phyloP scores from a whole-genome alignment of 1,284 basidiomycete species.

The Melampsora medusae region DNA sequence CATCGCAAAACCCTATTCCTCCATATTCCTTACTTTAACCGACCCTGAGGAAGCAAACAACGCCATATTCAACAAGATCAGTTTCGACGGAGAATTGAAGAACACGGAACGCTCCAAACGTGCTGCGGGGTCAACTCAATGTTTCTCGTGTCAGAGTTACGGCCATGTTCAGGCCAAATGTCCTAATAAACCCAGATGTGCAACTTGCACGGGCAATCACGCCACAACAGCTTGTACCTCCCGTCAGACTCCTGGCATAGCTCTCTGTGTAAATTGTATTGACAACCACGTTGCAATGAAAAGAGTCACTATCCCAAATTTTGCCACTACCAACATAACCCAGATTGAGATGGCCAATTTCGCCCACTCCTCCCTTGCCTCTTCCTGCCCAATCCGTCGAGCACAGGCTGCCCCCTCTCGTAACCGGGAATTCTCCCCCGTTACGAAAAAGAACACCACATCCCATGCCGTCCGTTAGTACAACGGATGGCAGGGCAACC shows the following conservation, averaged over 20 bases:
- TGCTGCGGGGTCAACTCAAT: not conserved
- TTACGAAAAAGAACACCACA: no score
- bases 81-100: not conserved
- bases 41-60: not conserved
- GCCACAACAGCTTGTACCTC: not conserved
- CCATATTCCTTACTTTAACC: not conserved
- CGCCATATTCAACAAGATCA: not conserved
- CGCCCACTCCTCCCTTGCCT: not conserved
- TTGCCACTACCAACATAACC: not conserved
- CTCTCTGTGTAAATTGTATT: not conserved
- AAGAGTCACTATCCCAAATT: not conserved
- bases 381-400: no score
- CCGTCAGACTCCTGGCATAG: not conserved
- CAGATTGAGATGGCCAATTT: not conserved
- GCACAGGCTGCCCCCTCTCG: no score
- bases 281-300: not conserved
- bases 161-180: not conserved
- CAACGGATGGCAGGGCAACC: no score
- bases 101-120: not conserved
- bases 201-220: not conserved
- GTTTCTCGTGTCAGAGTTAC: not conserved
- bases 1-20: not conserved
- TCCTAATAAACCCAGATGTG: not conserved
- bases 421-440: no score
- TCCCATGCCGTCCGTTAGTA: no score